Base-by-base conservation (phyloP, 306 rosid genomes). In the Lathyrus sativus region DNA sequence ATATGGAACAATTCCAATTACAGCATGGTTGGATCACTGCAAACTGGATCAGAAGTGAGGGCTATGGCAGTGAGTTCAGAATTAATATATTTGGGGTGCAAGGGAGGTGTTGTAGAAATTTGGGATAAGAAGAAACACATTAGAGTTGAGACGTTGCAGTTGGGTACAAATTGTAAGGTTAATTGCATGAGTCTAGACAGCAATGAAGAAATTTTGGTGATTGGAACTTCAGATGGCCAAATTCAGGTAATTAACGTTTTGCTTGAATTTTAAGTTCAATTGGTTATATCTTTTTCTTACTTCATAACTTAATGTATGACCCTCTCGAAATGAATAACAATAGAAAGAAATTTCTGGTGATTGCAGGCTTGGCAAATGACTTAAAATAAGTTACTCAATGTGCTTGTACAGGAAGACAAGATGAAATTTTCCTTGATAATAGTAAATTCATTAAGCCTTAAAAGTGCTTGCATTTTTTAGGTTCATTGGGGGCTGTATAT, bases 181-280 rank as follows among this genome's bases (percentile, higher is more conserved):
- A 76, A 62, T 79, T 86, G 93, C 75, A 81, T 92, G 92, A 81
- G 76, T 68, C 75, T 89, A 15, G 91, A 83, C 78, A 78, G 70
- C 45, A 78, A 68, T 80, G 98, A 90, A 77, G 93, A 90, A 54
- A 62, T 85, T 77, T 82, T 92, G 74, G 83, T 92, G 41, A 67
- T 84, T 60, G 98, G 98, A 61, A 92, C 98, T 39, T 86, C 98
- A 22, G 91, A 86, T 72, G 93, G 98, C 58, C 79, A 77, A 76
- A 85, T 92, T 85, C 93, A 85, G 96, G 98, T 89, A 35, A 51
- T 31, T 17, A 17, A 15, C 48, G 7, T 44, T 45, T 45, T 48
- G 55, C 49, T 50, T 43, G 56, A 55, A 59, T 49, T 49, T 72
- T 17, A 37, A 19, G 35, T 33, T 65, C 3, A 55, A 12, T 12